Evolutionary conservation across 108 stramenopile genomes (phyloP), one percentile per base, ranked within the genome.

Genomic region (Parmales sp.): DNA sequence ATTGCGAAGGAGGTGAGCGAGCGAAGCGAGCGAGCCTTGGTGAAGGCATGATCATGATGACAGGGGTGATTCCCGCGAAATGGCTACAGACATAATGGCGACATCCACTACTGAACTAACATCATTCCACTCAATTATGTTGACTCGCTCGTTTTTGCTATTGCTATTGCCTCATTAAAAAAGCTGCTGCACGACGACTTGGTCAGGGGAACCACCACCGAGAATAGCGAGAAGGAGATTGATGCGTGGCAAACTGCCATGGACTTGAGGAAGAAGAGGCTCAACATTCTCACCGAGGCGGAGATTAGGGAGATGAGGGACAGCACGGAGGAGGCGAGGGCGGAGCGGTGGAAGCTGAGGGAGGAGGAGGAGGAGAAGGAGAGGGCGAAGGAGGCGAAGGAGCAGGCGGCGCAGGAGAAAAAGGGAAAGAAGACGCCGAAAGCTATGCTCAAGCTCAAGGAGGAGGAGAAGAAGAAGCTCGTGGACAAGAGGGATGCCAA

Each of bases 301-400:
- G 41, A 34, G 54, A 60, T 7, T 26, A 23, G 54, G 54, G 7
- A n/a, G n/a, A n/a, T 60, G 26, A 34, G 54, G 9, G 6, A 34
- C 11, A 60, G 36, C 31, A 60, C 54, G 2, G 54, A 60, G 31
- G 36, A 60, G 26, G 20, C 18, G 54, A 60, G 31, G 54, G 54
- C 29, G 54, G 54, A 60, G 28, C 31, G 36, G 16, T 28, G 5
- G 54, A 6, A 13, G 26, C 31, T 9, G 54, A 2, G 13, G 8
- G 54, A 60, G 29, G 31, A 60, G 26, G 54, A 60, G 28, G 31
- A 60, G n/a, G 54, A 60, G 54, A 60, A 20, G 54, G 23, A 23
- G 23, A n/a, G 46, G 5, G 3, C 4, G 46, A 23, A 48, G 46
- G 54, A 60, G 16, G 31, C 13, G 54, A 16, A 13, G 6, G 54